phyloP scores from a whole-genome alignment of 495 filamentous ascomycete genomes.

The Lineolata rhizophorae region DNA sequence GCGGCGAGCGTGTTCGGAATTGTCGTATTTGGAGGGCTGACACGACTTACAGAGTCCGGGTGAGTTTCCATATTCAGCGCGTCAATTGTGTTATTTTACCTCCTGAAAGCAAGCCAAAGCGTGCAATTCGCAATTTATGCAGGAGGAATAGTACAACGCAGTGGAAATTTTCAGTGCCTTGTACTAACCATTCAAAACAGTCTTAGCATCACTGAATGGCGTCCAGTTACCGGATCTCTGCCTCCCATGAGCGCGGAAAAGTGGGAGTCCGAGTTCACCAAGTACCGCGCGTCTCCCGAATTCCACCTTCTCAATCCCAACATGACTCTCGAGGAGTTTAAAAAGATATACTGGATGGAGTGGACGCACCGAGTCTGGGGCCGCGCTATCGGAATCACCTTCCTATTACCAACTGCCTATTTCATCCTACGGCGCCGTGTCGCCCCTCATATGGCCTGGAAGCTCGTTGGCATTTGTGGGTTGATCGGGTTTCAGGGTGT shows the following conservation, averaged over 20 bases:
- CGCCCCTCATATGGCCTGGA: constrained; percentile 48
- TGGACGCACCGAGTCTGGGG: constrained; percentile 95
- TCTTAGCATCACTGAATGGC: constrained; percentile 98
- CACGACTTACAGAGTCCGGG: constrained; percentile 89
- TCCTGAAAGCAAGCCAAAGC: neutral
- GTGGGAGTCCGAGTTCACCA: constrained; percentile 82
- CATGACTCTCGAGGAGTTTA: constrained; percentile 84
- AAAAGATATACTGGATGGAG: constrained; percentile 99
- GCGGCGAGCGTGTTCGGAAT: constrained; percentile 89
- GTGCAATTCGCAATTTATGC: neutral
- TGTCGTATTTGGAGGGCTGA: constrained; percentile 85
- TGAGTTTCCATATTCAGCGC: constrained; percentile 20
- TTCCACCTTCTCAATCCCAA: constrained; percentile 74
- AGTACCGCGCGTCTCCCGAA: constrained; percentile 79
- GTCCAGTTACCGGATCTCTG: constrained; percentile 80
- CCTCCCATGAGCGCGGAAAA: constrained; percentile 53
- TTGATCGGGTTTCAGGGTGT: constrained; percentile 91
- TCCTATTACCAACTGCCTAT: constrained; percentile 69
- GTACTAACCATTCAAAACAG: constrained; percentile 25
- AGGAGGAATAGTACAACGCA: no score
- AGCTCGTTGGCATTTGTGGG: constrained; percentile 61
- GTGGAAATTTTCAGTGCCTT: no score
- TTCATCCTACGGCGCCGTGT: constrained; percentile 70
- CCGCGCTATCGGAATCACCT: constrained; percentile 73
- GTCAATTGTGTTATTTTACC: neutral